Base-by-base conservation (phyloP, 2,329 filamentous ascomycete species). In the Aplosporella prunicola region DNA sequence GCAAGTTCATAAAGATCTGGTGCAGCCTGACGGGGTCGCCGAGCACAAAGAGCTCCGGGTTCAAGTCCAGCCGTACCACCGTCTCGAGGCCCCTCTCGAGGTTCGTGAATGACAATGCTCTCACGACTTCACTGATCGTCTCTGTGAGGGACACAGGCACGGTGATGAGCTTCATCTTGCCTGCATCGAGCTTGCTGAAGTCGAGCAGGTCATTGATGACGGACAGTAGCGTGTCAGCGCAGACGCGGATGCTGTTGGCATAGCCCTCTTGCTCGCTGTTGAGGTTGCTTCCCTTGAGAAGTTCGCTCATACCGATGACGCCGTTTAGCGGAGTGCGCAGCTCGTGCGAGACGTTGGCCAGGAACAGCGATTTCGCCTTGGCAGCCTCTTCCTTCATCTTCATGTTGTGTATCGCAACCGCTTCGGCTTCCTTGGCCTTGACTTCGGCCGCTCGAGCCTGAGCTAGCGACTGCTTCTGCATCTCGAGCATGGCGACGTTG, bases 331-430 rank as follows among this genome's bases (percentile, higher is more conserved):
- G 69, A 3, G 69, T 72, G 5, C 69, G 57, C 41, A 89, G 63
- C 59, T 89, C 69, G 44, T 62, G 60, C 3, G 64, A 68, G 3
- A 72, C 68, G 35, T 72, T 72, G 4, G 69, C 69, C 3, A 72
- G 51, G 55, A 89, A 89, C 40, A 88, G 84, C 2, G 78, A 82
- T 56, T 89, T 89, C 25, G 82, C 83, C 58, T 82, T 85, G 15
- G 82, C 82, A 9, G 83, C 83, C 56, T 89, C 83, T 53, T 89
- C 82, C 11, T 85, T 85, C 25, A 88, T 70, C 58, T 83, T 80
- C 54, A 88, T 82, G 55, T 85, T 86, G 43, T 79, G 74, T 52
- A 83, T 77, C 6, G 83, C 83, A 52, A 85, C 76, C 1, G 80
- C 76, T 55, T 88, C 82, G 1, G 83, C 83, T 35, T 74, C 65